Conservation (phyloP, 371 early-diverging fungal species). For the Batkoa obscura region DNA sequence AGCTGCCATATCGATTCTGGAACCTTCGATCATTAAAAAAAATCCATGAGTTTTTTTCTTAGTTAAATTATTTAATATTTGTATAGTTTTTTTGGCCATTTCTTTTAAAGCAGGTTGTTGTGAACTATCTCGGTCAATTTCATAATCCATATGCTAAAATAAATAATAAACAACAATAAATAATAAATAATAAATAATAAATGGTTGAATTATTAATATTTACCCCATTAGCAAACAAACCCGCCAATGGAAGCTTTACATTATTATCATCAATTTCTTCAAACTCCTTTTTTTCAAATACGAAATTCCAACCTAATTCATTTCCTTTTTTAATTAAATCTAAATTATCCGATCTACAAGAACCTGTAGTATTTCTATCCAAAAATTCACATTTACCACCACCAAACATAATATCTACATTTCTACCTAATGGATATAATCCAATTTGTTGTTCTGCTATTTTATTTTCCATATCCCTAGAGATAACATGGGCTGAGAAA, state of each 20-base stretch:
- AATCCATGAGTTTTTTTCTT: constrained; percentile 40
- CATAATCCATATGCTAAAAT: constrained; percentile 62
- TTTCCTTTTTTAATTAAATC: constrained; percentile 29
- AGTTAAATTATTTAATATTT: constrained; percentile 27
- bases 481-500: constrained; percentile 59
- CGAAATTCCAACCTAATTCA: constrained; percentile 34
- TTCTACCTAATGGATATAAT: constrained; percentile 51
- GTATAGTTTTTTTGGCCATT: constrained; percentile 63
- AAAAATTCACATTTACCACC: constrained; percentile 78
- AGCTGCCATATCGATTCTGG: constrained; percentile 73
- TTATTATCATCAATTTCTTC: constrained; percentile 18
- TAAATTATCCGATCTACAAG: constrained; percentile 51
- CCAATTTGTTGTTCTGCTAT: constrained; percentile 88
- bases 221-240: constrained; percentile 45
- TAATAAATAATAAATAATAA: too few relatives aligned
- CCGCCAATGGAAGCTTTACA: constrained; percentile 45
- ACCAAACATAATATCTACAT: constrained; percentile 77
- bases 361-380: constrained; percentile 24
- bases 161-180: background rate
- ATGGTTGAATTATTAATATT: constrained; percentile 3
- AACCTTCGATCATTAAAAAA: constrained; percentile 91
- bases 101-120: constrained; percentile 63
- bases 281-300: constrained; percentile 29
- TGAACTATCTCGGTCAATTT: constrained; percentile 54
- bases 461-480: constrained; percentile 50